A percentile compares a stretch with the other conserved stretches of the same genome.
Evolutionary conservation across 179 eudicot genomes (phyloP).

Genomic region (Silene vulgaris): DNA sequence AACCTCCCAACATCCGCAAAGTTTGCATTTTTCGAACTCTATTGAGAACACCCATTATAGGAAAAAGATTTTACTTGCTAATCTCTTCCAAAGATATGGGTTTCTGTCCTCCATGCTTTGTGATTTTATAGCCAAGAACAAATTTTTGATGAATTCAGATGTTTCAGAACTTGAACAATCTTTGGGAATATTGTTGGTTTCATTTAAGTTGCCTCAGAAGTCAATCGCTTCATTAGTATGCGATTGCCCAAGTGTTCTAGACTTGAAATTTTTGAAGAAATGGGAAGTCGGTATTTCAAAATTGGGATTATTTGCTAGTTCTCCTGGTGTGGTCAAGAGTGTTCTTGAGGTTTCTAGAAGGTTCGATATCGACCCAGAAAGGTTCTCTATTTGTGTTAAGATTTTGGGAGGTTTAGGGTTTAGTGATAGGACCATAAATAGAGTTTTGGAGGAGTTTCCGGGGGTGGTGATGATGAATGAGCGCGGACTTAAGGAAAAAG

Average conservation of each 20-base stretch:
- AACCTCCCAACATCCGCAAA: conserved; percentile 21
- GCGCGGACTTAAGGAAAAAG: conserved; percentile 33
- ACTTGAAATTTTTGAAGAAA: conserved; percentile 51
- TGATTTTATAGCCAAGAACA: conserved; percentile 46
- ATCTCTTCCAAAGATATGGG: conserved; percentile 60
- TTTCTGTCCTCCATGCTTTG: conserved; percentile 45
- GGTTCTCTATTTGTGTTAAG: conserved; percentile 36
- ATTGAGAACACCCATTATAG: conserved; percentile 28
- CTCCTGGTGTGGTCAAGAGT: conserved; percentile 30
- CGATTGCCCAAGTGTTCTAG: conserved; percentile 57
- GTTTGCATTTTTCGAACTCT: conserved; percentile 22
- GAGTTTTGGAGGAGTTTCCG: conserved; percentile 62
- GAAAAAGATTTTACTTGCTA: conserved; percentile 39
- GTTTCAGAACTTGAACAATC: conserved; percentile 48
- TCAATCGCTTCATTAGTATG: conserved; percentile 41
- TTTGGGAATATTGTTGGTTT: conserved; percentile 37
- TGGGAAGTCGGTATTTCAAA: conserved; percentile 49
- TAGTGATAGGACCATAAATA: conserved; percentile 44
- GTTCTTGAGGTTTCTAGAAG: conserved; percentile 53
- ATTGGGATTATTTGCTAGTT: conserved; percentile 26
- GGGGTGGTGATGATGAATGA: conserved; percentile 44
- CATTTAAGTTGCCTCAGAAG: conserved; percentile 48
- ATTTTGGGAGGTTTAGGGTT: conserved; percentile 59
- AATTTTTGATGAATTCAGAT: conserved; percentile 35
- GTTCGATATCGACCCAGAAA: conserved; percentile 42